Evolutionary conservation across 352 stramenopile genomes (phyloP), one percentile per base, ranked within the genome.

Genomic region (Phytopythium oedochilum): DNA sequence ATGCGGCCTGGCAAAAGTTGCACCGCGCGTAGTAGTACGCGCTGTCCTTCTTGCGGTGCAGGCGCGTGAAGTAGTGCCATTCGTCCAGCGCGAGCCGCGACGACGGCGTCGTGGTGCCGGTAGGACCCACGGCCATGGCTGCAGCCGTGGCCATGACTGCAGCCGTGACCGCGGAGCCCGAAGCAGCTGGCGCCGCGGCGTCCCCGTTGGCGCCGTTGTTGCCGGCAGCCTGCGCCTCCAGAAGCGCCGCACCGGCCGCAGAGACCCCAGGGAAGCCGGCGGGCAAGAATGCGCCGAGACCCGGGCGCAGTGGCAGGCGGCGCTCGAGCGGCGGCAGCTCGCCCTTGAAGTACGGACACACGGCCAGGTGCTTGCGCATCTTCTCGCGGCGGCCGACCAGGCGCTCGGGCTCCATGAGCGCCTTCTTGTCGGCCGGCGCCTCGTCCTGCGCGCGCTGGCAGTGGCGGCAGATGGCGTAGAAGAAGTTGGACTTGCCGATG

Each of bases 401-500:
- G 23, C 78, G 78, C 57, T 92, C 78, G 23, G 83, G 83, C 57
- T 64, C 59, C 25, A 86, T 48, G 53, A 74, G 34, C 28, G 72
- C 45, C 61, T 86, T 78, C 57, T 83, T 83, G 26, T 88, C 75
- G 10, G 73, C 73, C 0, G 59, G 32, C 5, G 74, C 78, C 20
- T 80, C 65, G 56, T 88, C 74, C 50, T 86, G 66, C 20, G 75
- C 83, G n/a, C 57, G 29, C 51, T 89, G 66, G 66, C 83, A 90
- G 73, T 89, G 59, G 44, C 77, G 80, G 62, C 83, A 92, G 28
- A 88, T 39, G 25, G 77, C 79, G 44, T 76, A 73, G 62, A 89
- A 90, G 64, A 90, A 90, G 55, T 92, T 92, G 18, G 78, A 89
- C 26, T 89, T 90, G 64, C 75, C 79, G 61, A 92, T 89, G 68